Conservation (phyloP, 441 rosid species). For the Isatis lusitanica region DNA sequence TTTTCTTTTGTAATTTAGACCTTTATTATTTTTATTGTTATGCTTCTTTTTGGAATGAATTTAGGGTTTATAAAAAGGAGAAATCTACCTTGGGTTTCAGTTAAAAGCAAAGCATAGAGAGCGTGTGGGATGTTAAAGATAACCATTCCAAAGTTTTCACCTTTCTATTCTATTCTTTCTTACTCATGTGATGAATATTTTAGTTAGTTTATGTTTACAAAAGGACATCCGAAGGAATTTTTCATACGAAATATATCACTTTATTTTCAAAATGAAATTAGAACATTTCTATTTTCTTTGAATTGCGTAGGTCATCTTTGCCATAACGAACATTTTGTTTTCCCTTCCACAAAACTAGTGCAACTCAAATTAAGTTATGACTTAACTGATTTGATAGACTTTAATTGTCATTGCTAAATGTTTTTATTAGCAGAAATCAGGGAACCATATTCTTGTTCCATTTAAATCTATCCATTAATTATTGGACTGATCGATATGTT, state of each 20-base stretch:
- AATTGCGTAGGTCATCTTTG: slow-evolving; percentile 1
- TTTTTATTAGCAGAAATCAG: neutral
- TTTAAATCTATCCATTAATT: neutral
- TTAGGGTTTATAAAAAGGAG: slow-evolving; percentile 31
- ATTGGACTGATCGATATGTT: neutral
- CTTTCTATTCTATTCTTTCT: slow-evolving; percentile 38
- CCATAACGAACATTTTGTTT: neutral
- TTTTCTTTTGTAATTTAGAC: slow-evolving; percentile 20
- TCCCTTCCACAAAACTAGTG: neutral
- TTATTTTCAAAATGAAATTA: neutral
- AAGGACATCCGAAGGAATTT: neutral
- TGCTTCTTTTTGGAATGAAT: slow-evolving; percentile 38
- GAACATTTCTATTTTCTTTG: neutral
- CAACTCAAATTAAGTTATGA: neutral
- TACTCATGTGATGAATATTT: slow-evolving; percentile 31
- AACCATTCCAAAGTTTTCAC: slow-evolving; percentile 44
- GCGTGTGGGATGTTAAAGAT: slow-evolving; percentile 38
- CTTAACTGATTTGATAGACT: neutral
- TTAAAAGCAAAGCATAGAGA: slow-evolving; percentile 33
- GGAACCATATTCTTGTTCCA: neutral
- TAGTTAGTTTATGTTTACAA: slow-evolving; percentile 14
- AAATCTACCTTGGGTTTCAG: slow-evolving; percentile 40
- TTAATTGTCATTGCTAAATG: neutral
- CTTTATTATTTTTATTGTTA: neutral
- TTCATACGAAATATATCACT: neutral